Evolutionary conservation across 208 protist genomes (phyloP).

Genomic region (Acanthamoeba quina): DNA sequence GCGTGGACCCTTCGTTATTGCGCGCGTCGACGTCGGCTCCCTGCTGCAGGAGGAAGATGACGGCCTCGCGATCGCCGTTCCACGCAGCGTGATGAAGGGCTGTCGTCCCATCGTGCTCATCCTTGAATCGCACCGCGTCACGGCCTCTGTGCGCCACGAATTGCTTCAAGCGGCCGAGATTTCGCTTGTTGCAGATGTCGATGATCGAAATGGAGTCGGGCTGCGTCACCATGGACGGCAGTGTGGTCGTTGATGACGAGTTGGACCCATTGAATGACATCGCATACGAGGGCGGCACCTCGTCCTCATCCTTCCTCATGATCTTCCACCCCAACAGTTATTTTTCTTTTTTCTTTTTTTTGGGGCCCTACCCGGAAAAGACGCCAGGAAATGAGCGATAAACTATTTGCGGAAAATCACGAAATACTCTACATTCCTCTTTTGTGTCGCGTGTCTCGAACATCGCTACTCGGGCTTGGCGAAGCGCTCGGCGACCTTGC

Average conservation of each 20-base stretch:
- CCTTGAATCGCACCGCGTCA: not conserved
- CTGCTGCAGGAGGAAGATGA: not conserved
- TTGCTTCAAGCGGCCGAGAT: not conserved
- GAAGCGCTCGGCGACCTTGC: slow-evolving; percentile 27
- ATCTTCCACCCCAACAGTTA: not conserved
- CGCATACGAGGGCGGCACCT: not conserved
- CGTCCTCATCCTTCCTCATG: not conserved
- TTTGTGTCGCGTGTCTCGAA: too few relatives aligned
- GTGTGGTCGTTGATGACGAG: not conserved
- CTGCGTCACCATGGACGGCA: not conserved
- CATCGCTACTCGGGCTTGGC: not conserved
- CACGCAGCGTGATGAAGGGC: slow-evolving; percentile 70
- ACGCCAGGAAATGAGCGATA: not conserved
- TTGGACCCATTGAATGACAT: not conserved
- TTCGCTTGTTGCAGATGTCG: not conserved
- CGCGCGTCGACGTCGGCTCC: not conserved
- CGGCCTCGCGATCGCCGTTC: not conserved
- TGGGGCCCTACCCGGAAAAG: not conserved
- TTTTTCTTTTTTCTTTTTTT: not conserved
- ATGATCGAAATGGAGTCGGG: not conserved
- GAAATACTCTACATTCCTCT: not conserved
- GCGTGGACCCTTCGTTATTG: slow-evolving; percentile 53
- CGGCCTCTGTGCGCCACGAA: not conserved
- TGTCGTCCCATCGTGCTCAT: not conserved
- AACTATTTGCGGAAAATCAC: not conserved